Conservation (phyloP, 352 stramenopile genomes). For the Globisporangium abappressorium region DNA sequence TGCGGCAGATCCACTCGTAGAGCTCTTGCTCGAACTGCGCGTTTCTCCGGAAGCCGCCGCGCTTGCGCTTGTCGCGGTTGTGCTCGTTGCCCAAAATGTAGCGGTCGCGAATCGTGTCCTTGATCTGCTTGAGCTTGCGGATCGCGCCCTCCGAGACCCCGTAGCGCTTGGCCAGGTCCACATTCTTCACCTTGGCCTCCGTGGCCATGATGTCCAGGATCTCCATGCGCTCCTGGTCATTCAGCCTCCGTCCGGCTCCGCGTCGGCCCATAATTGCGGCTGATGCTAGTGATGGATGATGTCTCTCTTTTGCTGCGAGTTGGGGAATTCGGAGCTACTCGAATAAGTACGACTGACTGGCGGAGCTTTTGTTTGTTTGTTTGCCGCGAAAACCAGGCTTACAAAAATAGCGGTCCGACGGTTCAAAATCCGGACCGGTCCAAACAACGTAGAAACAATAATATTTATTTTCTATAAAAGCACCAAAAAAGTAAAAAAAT, state of each 20-base stretch:
- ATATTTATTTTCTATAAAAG: neutral
- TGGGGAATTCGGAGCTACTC: slow-evolving; percentile 17
- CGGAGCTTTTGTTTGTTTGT: neutral
- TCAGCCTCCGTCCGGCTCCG: slow-evolving; percentile 74
- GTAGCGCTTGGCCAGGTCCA: slow-evolving; percentile 82
- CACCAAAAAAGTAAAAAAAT: no score
- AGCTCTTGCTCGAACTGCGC: slow-evolving; percentile 84
- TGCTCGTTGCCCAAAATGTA: slow-evolving; percentile 83
- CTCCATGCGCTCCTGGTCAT: slow-evolving; percentile 89
- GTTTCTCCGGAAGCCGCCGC: slow-evolving; percentile 79
- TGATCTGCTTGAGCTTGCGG: slow-evolving; percentile 88
- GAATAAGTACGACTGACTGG: slow-evolving; percentile 30
- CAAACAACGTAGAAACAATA: no score
- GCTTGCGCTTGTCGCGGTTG: slow-evolving; percentile 86
- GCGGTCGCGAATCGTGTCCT: slow-evolving; percentile 78
- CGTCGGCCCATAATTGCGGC: slow-evolving; percentile 52
- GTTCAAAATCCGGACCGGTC: neutral
- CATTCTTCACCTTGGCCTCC: slow-evolving; percentile 85
- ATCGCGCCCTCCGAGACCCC: slow-evolving; percentile 84
- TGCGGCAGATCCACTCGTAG: slow-evolving; percentile 83
- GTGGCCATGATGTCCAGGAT: slow-evolving; percentile 80
- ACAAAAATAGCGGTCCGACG: neutral
- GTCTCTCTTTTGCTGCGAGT: neutral
- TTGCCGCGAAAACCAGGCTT: neutral
- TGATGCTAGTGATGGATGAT: neutral